Conservation (phyloP, 169 alveolate genomes). For the Plasmodium adleri region DNA sequence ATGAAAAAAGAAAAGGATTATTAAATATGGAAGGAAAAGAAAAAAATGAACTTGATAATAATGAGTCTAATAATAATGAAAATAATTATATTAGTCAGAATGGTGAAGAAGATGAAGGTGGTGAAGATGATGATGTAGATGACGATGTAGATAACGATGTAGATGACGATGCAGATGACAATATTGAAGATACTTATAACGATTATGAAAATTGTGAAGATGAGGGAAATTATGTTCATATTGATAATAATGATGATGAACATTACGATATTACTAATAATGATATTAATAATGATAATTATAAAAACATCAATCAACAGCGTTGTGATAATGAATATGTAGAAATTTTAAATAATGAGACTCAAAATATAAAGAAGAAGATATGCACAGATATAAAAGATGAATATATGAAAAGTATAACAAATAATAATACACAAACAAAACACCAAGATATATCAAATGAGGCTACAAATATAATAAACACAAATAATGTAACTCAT, state of each 20-base stretch:
- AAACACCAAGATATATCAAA: background rate
- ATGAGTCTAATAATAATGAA: background rate
- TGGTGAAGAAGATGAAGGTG: background rate
- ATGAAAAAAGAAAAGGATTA: conserved; percentile 5
- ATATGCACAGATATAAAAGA: no score
- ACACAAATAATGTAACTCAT: no score
- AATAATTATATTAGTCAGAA: background rate
- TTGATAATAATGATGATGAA: no score
- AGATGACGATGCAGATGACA: background rate
- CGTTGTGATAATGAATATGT: no score
- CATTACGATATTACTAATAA: no score
- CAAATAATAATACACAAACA: background rate
- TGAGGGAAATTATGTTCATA: background rate
- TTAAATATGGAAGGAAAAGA: conserved; percentile 17
- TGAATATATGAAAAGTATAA: background rate
- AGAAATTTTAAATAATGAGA: no score
- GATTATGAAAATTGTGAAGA: background rate
- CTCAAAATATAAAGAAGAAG: no score
- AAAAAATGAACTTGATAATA: conserved; percentile 4
- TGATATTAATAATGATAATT: no score
- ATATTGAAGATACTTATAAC: background rate
- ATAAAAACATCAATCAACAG: no score
- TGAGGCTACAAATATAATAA: background rate
- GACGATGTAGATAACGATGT: no score
- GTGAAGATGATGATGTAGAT: no score